These are phyloP conservation scores for Saccharomyces pastorianus DNA, from an alignment of 1,139 yeast species.

Conservation along the genomic window DNA sequence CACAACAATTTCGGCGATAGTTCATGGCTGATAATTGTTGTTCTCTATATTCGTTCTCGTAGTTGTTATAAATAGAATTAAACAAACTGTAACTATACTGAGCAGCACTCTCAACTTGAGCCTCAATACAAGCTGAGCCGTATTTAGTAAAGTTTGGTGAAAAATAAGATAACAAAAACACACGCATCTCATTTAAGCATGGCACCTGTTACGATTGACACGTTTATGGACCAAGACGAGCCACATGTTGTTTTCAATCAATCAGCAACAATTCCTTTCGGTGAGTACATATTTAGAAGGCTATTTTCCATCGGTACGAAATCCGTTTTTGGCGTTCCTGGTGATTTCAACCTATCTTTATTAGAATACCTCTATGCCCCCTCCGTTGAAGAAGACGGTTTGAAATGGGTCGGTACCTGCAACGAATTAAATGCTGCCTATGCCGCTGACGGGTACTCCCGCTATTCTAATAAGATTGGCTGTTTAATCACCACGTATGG, in stretches of 20 bases:
- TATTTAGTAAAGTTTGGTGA: neutral
- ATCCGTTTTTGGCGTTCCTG: conserved; percentile 42
- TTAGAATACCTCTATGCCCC: conserved; percentile 44
- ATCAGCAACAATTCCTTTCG: conserved; percentile 26
- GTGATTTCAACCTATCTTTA: conserved; percentile 51
- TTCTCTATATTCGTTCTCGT: too few relatives aligned
- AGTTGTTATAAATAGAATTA: too few relatives aligned
- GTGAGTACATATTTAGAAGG: conserved; percentile 28
- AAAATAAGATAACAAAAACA: neutral
- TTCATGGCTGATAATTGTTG: too few relatives aligned
- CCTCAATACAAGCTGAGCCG: neutral
- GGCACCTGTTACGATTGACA: neutral
- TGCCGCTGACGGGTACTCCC: conserved; percentile 60
- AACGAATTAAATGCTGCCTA: conserved; percentile 54
- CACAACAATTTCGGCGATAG: too few relatives aligned
- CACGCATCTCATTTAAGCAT: neutral
- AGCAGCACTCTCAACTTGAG: neutral
- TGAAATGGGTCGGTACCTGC: conserved; percentile 43
- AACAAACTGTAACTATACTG: neutral
- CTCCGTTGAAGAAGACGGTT: conserved; percentile 17
- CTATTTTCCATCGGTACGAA: conserved; percentile 26
- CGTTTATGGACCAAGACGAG: neutral
- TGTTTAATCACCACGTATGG: conserved; percentile 60
- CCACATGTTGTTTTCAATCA: neutral
- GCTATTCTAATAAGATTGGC: conserved; percentile 52